phyloP scores from a whole-genome alignment of 345 rosid species.

The Hibiscus mutabilis region DNA sequence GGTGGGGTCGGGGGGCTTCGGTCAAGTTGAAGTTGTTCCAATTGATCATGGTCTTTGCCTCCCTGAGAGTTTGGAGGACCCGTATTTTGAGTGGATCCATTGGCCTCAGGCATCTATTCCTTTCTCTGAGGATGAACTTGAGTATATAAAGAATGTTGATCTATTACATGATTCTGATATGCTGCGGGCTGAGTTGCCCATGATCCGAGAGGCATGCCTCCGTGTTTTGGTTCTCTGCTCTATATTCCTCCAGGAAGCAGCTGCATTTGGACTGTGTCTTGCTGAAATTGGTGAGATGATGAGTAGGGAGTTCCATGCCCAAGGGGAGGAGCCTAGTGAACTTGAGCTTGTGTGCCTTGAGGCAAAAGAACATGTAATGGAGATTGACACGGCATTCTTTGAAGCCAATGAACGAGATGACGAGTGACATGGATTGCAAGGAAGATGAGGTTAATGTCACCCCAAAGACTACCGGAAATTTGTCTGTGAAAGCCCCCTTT shows the following conservation, averaged over 20 bases:
- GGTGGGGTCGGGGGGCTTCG: too few species aligned
- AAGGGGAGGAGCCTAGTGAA: constrained; percentile 90
- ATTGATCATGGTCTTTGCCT: constrained; percentile 94
- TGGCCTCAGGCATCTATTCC: constrained; percentile 99
- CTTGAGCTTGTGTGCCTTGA: constrained; percentile 78
- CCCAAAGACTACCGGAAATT: too few species aligned
- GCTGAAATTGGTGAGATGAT: constrained; percentile 99
- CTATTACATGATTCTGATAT: constrained; percentile 60
- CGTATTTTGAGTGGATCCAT: constrained; percentile 98
- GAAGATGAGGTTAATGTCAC: too few species aligned
- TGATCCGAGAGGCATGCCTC: constrained; percentile 93
- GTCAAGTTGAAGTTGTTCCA: constrained; percentile 56
- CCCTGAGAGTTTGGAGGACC: constrained; percentile 92
- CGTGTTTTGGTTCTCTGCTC: constrained; percentile 76
- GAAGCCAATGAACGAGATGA: too few species aligned
- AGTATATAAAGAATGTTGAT: constrained; percentile 60
- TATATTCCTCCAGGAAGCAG: constrained; percentile 81
- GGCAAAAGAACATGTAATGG: too few species aligned
- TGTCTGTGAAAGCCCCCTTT: too few species aligned
- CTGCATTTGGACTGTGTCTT: constrained; percentile 68
- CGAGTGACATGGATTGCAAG: too few species aligned
- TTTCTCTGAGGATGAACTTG: constrained; percentile 88
- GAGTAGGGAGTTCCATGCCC: constrained; percentile 80
- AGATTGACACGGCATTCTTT: too few species aligned
- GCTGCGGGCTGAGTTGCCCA: constrained; percentile 78